These are phyloP conservation scores for Leersia perrieri DNA, from an alignment of 176 grass and related monocot genomes.

Conservation along the genomic window DNA sequence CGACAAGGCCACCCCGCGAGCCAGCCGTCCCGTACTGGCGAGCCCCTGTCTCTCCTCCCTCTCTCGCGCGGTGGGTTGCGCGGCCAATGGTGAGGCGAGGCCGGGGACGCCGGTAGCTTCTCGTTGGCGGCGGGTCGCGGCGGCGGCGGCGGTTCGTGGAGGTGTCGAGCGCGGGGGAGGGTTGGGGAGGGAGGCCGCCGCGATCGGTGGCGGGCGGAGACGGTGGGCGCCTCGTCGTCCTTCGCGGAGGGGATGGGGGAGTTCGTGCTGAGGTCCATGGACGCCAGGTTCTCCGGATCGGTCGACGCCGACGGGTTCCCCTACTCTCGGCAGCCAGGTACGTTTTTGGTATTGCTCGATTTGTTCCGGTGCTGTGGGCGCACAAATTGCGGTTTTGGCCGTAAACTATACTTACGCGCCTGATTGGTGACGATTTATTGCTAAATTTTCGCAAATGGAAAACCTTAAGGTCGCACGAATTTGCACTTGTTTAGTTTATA, in stretches of 20 bases:
- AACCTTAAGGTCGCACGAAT: neutral
- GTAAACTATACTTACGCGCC: neutral
- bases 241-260: slow-evolving; percentile 47
- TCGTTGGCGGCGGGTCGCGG: neutral
- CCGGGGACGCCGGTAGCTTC: neutral
- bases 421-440: neutral
- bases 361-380: neutral
- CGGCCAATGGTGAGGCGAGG: slow-evolving; percentile 20
- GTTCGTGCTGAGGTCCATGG: slow-evolving; percentile 61
- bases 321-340: slow-evolving; percentile 38
- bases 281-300: slow-evolving; percentile 60
- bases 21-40: slow-evolving; percentile 3
- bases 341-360: neutral
- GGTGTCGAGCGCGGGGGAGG: neutral
- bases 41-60: neutral
- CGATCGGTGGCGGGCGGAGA: slow-evolving; percentile 24
- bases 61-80: slow-evolving; percentile 13
- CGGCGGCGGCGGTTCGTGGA: neutral
- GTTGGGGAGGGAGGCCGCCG: slow-evolving; percentile 6
- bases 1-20: neutral
- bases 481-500: neutral
- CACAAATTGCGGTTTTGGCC: neutral
- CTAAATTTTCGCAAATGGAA: slow-evolving; percentile 5
- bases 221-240: slow-evolving; percentile 31
- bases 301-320: slow-evolving; percentile 22